Evolutionary conservation across 257 asterid genomes (phyloP).

Genomic region (Haberlea rhodopensis): DNA sequence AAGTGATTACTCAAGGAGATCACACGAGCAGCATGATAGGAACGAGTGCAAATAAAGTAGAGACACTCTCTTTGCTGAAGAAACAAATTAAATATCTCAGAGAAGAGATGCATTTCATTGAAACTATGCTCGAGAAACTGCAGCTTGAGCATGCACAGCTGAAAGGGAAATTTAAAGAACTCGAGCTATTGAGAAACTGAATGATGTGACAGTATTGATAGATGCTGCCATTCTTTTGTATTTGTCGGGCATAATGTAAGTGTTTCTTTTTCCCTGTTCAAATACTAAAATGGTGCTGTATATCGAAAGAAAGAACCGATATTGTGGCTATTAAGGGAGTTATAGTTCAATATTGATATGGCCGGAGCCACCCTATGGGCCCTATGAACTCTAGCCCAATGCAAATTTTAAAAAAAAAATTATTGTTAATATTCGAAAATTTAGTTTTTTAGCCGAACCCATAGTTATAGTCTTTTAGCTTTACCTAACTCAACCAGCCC

Average conservation of each 20-base stretch:
- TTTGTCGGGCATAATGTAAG: background rate
- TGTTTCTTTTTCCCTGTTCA: background rate
- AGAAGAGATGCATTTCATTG: slow-evolving; percentile 78
- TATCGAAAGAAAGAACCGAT: background rate
- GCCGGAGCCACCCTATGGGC: too few relatives aligned
- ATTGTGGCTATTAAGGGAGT: background rate
- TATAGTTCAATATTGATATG: too few relatives aligned
- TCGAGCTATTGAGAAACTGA: slow-evolving; percentile 56
- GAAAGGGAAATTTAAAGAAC: slow-evolving; percentile 52
- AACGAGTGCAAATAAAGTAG: slow-evolving; percentile 38
- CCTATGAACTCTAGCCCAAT: too few relatives aligned
- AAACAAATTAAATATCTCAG: slow-evolving; percentile 59
- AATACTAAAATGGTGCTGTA: background rate
- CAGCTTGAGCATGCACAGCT: slow-evolving; percentile 59
- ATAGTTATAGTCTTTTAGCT: too few relatives aligned
- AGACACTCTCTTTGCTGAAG: slow-evolving; percentile 42
- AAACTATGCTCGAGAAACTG: slow-evolving; percentile 64
- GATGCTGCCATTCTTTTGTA: slow-evolving; percentile 16
- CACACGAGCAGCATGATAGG: slow-evolving; percentile 32
- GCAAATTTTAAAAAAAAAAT: too few relatives aligned
- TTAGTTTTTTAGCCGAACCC: too few relatives aligned
- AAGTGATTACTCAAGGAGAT: slow-evolving; percentile 63
- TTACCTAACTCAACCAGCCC: too few relatives aligned
- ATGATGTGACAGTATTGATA: slow-evolving; percentile 29
- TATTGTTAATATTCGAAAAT: too few relatives aligned